These are phyloP conservation scores for Globisporangium splendens DNA, from an alignment of 352 stramenopile species.

Conservation along the genomic window DNA sequence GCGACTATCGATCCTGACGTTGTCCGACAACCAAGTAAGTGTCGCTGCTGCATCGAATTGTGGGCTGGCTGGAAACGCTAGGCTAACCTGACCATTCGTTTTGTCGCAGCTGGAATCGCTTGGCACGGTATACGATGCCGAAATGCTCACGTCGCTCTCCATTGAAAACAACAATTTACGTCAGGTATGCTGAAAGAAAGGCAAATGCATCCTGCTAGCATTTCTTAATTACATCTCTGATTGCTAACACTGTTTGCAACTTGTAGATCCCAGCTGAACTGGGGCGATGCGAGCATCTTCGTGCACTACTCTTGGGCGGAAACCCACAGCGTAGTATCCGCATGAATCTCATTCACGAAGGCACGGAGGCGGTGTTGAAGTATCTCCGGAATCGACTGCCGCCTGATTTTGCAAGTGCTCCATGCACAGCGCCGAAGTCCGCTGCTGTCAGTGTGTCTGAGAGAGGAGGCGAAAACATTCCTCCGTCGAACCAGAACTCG, in stretches of 20 bases:
- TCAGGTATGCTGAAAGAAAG: conserved; percentile 27
- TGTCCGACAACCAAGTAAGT: conserved; percentile 68
- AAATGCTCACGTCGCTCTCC: conserved; percentile 63
- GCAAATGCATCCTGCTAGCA: background rate
- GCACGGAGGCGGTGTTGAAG: conserved; percentile 70
- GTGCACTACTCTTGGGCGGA: conserved; percentile 54
- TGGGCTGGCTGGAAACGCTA: too few species aligned
- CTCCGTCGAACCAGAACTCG: conserved; percentile 19
- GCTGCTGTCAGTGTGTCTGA: background rate
- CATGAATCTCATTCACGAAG: conserved; percentile 56
- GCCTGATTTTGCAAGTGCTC: conserved; percentile 16
- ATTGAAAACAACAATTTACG: conserved; percentile 84
- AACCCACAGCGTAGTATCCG: conserved; percentile 80
- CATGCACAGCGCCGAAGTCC: background rate
- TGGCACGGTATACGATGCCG: conserved; percentile 52
- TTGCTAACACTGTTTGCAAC: background rate
- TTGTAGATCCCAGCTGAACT: conserved; percentile 66
- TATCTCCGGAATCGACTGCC: conserved; percentile 63
- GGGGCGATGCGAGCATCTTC: conserved; percentile 49
- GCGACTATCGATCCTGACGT: conserved; percentile 56
- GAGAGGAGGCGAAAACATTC: conserved; percentile 11
- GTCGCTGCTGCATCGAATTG: background rate
- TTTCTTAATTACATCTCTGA: background rate
- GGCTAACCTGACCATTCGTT: background rate
- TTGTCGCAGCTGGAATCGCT: conserved; percentile 50